Conservation (phyloP, 2,329 filamentous ascomycete genomes). For the Alternaria arbusti region DNA sequence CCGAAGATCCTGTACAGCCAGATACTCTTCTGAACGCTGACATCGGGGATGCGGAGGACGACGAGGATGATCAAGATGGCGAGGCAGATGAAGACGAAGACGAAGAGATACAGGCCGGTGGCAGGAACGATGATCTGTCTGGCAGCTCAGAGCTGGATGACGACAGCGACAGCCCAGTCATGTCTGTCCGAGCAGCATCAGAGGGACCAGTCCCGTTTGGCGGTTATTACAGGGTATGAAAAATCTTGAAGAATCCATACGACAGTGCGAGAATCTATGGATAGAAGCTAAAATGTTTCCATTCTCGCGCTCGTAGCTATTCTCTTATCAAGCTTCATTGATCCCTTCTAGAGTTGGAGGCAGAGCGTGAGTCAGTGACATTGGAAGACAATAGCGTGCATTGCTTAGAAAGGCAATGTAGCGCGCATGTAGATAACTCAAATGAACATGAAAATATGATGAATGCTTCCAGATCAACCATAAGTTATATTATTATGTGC, state of each 20-base stretch:
- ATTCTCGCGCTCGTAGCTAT: not conserved
- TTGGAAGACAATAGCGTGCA: not conserved
- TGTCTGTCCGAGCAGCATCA: constrained; percentile 19
- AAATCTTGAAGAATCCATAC: no score
- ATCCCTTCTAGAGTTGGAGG: not conserved
- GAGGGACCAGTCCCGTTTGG: constrained; percentile 32
- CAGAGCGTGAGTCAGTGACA: not conserved
- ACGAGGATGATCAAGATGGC: constrained; percentile 23
- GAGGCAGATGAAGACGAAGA: constrained; percentile 23
- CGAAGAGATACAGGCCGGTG: constrained; percentile 20
- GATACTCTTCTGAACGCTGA: constrained; percentile 32
- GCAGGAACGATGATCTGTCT: constrained; percentile 23
- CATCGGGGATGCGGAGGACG: constrained; percentile 22
- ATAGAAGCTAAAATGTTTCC: no score
- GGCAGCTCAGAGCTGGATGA: constrained; percentile 18
- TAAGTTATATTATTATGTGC: not conserved
- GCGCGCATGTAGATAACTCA: no score
- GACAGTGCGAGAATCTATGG: no score
- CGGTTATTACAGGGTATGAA: constrained; percentile 28
- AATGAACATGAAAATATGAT: not conserved
- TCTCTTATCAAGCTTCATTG: not conserved
- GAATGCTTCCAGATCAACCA: not conserved
- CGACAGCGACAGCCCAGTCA: constrained; percentile 15
- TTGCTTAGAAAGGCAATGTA: not conserved
- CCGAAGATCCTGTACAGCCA: constrained; percentile 37